These are phyloP conservation scores for Apiotrichum siamense DNA, from an alignment of 1,284 basidiomycete genomes.

Conservation along the genomic window DNA sequence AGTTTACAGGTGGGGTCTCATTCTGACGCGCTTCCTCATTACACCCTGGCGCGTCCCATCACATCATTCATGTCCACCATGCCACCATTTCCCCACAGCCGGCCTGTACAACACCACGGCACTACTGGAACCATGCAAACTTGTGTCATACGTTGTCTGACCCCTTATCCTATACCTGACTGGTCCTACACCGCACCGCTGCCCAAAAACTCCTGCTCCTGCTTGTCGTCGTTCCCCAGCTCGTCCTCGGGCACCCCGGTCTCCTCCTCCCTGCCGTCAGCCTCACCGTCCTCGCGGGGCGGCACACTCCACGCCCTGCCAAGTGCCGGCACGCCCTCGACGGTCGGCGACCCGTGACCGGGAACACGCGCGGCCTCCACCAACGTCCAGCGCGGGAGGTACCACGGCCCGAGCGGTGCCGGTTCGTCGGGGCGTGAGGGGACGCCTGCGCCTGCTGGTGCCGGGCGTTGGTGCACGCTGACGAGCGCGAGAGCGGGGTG, in stretches of 20 bases:
- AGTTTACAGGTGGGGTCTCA: too few species aligned
- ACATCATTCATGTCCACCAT: background rate
- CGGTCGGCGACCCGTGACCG: too few species aligned
- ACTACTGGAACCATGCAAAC: conserved; percentile 1
- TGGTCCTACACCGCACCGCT: background rate
- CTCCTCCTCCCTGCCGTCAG: background rate
- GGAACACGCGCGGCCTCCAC: background rate
- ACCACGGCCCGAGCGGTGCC: too few species aligned
- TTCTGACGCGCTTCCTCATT: too few species aligned
- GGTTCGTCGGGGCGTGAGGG: conserved; percentile 1
- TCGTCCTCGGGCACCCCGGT: background rate
- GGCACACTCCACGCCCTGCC: too few species aligned
- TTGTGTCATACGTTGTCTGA: background rate
- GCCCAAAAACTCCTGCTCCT: background rate
- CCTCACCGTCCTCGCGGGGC: too few species aligned
- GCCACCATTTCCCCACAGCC: too few species aligned
- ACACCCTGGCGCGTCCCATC: too few species aligned
- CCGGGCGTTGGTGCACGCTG: conserved; percentile 6
- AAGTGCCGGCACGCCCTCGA: too few species aligned
- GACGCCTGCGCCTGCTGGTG: background rate
- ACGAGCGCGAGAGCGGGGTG: background rate
- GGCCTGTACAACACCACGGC: too few species aligned
- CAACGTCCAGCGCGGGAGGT: conserved; percentile 5
- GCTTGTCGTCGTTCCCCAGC: background rate
- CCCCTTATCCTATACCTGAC: too few species aligned